Conservation (phyloP, 1,284 basidiomycete species). For the Somion occarium region DNA sequence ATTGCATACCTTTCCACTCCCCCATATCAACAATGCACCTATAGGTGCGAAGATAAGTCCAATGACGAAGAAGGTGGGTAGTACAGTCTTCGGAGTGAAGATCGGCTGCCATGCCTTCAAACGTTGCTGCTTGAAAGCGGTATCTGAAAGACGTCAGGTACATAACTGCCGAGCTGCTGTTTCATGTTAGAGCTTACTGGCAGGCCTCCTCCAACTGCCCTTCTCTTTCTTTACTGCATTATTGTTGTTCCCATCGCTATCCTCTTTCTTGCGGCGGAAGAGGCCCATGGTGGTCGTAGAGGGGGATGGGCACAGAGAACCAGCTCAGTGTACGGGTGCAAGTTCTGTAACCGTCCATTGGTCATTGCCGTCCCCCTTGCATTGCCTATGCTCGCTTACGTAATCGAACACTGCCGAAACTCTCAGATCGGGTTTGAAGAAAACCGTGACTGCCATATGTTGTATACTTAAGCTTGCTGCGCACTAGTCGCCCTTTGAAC, state of each 20-base stretch:
- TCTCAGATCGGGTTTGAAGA: background rate
- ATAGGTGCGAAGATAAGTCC: conserved; percentile 95
- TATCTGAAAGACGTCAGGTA: conserved; percentile 49
- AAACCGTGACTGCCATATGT: background rate
- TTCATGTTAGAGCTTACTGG: conserved; percentile 52
- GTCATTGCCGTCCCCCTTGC: background rate
- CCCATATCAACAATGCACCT: conserved; percentile 92
- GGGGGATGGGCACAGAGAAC: background rate
- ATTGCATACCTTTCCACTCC: conserved; percentile 57
- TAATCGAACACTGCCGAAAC: background rate
- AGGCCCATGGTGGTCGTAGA: conserved; percentile 27
- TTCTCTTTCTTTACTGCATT: conserved; percentile 69
- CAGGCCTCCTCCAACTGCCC: conserved; percentile 82
- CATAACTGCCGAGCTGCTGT: background rate
- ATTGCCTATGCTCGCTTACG: background rate
- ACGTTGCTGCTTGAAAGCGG: conserved; percentile 99
- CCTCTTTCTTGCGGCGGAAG: conserved; percentile 30
- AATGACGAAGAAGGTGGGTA: conserved; percentile 94
- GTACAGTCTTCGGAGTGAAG: conserved; percentile 90
- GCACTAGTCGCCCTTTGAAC: too few relatives aligned
- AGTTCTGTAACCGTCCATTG: background rate
- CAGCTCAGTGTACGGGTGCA: conserved; percentile 1
- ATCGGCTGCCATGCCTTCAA: conserved; percentile 99
- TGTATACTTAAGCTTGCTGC: too few relatives aligned
- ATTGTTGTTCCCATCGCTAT: conserved; percentile 14